Evolutionary conservation across 1,284 basidiomycete species (phyloP), one percentile per base, ranked within the genome.

Genomic region (Entoloma clypeatum): DNA sequence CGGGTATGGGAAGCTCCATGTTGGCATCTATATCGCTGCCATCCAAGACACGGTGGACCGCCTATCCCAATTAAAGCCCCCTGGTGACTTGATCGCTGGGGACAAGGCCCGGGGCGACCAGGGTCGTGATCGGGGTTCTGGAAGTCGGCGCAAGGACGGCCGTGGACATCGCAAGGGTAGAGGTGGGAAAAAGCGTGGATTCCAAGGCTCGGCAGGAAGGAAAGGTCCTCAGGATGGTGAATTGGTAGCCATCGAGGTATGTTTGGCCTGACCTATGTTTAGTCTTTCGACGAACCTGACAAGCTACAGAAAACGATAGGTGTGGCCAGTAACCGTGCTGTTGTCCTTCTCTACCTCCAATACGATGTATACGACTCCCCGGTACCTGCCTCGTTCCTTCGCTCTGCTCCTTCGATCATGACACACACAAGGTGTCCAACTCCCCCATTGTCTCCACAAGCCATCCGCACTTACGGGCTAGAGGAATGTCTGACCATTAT

Each of bases 281-380:
- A 22, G 17, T n/a, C 18, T 25, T 13, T 13, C 2, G 23, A 19
- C n/a, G 2, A 16, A 28, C 36, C 36, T 13, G 14, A 28, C 4
- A 2, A 18, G 2, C 23, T 17, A 5, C 36, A 37, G 19, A 25
- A 39, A 39, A 22, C 13, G 13, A 37, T 28, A 26, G 5, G 28
- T 7, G 23, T 2, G 25, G 43, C 47, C 34, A 48, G 36, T 37
- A 36, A 16, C 16, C 47, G 44, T 32, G 16, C 43, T 43, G 32
- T 50, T 9, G 13, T 47, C 23, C 32, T 44, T 25, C 25, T 52
- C n/a, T 48, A 49, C 33, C 45, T 50, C 29, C 45, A 42, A 36
- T 50, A 48, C 33, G 36, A 40, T 11, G 27, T 50, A 17, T 50
- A 50, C 16, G 40, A 51, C 37, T 49, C 47, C 13, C 33, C 47